Evolutionary conservation across 2,329 filamentous ascomycete species (phyloP).

Genomic region (Hansfordia pulvinata): DNA sequence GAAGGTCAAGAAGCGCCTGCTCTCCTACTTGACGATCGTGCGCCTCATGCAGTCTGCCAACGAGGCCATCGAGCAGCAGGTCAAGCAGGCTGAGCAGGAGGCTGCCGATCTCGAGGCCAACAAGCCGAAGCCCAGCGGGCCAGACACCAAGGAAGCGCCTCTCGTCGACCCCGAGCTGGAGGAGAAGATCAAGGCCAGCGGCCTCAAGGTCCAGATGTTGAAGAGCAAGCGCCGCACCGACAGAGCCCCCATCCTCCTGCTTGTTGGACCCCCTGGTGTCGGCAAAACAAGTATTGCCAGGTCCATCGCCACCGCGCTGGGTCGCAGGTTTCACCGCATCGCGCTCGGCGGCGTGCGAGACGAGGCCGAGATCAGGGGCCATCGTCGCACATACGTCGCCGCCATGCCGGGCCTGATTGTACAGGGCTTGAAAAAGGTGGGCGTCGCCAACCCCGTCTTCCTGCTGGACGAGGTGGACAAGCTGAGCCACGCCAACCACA

Average conservation of each 20-base stretch:
- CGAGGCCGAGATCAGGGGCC: constrained; percentile 91
- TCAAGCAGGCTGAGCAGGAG: constrained; percentile 51
- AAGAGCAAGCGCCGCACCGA: constrained; percentile 78
- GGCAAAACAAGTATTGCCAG: constrained; percentile 94
- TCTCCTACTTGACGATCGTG: constrained; percentile 94
- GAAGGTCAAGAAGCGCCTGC: constrained; percentile 88
- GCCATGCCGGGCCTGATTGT: constrained; percentile 98
- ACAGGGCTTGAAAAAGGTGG: constrained; percentile 86
- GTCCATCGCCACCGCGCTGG: constrained; percentile 81
- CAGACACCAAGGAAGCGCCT: constrained; percentile 13
- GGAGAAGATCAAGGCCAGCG: constrained; percentile 25
- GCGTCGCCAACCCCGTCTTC: constrained; percentile 89
- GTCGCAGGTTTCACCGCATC: constrained; percentile 92
- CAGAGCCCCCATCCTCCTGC: constrained; percentile 87
- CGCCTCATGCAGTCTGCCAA: constrained; percentile 90
- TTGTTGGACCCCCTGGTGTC: constrained; percentile 86
- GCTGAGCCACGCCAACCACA: constrained; percentile 77
- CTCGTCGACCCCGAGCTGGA: constrained; percentile 19
- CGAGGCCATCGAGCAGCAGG: constrained; percentile 66
- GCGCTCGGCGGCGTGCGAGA: constrained; percentile 91
- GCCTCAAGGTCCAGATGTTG: constrained; percentile 60
- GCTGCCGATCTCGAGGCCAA: constrained; percentile 28
- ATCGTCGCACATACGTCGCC: constrained; percentile 89
- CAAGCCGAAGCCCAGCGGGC: constrained; percentile 16
- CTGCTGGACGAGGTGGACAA: constrained; percentile 97